phyloP scores from a whole-genome alignment of 2,329 filamentous ascomycete genomes.

The Stagonosporopsis vannaccii region DNA sequence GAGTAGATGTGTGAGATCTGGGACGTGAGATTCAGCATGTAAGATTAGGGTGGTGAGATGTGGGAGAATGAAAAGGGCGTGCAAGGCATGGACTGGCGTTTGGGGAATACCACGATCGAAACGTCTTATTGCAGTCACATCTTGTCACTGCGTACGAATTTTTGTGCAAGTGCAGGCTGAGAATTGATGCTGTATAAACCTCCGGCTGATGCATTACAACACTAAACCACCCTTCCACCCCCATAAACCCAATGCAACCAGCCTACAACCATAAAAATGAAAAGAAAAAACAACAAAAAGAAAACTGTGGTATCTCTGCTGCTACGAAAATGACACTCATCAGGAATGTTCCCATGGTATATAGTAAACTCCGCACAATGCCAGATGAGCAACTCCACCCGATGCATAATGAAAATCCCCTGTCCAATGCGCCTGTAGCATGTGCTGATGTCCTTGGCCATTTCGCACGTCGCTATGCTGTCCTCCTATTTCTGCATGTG shows the following conservation, averaged over 20 bases:
- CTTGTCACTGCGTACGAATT: no score
- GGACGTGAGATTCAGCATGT: no score
- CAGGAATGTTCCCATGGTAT: slow-evolving; percentile 24
- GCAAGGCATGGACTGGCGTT: no score
- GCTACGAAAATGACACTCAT: slow-evolving; percentile 16
- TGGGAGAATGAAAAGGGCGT: background rate
- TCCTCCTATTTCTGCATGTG: background rate
- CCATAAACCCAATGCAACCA: no score
- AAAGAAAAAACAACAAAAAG: background rate
- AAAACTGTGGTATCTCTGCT: slow-evolving; percentile 26
- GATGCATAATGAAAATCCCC: slow-evolving; percentile 29
- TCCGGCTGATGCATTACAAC: no score
- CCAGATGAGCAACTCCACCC: slow-evolving; percentile 34
- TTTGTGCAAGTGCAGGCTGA: no score
- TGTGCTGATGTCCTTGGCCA: slow-evolving; percentile 5
- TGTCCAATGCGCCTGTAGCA: slow-evolving; percentile 27
- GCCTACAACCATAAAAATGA: background rate
- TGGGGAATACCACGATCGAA: no score
- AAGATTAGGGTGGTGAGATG: no score
- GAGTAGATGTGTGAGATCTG: no score
- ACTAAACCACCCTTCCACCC: background rate
- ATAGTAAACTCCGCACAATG: slow-evolving; percentile 35
- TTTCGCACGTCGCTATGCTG: background rate
- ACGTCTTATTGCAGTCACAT: no score
- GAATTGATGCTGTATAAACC: no score